These are phyloP conservation scores for Acanthamoeba royreba DNA, from an alignment of 208 protist species.

Conservation along the genomic window DNA sequence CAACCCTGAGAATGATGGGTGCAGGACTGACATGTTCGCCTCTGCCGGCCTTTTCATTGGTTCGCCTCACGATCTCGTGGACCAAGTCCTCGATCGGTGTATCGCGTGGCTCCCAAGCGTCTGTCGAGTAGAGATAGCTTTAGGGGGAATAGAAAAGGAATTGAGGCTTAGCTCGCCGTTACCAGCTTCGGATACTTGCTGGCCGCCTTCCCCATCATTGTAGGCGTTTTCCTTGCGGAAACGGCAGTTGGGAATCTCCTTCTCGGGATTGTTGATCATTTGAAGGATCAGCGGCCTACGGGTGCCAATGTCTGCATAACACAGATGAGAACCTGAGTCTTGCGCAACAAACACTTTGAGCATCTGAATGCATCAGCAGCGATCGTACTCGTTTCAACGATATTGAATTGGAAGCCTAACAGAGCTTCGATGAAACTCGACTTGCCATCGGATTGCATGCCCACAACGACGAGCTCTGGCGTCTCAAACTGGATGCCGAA, in stretches of 20 bases:
- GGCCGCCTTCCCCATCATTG: background rate
- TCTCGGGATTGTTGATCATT: constrained; percentile 73
- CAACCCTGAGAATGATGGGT: constrained; percentile 74
- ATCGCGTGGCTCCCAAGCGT: constrained; percentile 59
- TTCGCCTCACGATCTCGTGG: constrained; percentile 69
- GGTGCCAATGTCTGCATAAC: constrained; percentile 66
- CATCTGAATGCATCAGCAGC: too few relatives aligned
- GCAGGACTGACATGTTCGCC: constrained; percentile 48
- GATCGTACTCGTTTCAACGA: constrained; percentile 69
- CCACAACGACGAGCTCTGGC: constrained; percentile 76
- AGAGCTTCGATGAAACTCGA: constrained; percentile 74
- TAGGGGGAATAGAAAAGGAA: background rate
- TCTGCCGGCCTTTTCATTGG: constrained; percentile 64
- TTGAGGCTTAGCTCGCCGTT: background rate
- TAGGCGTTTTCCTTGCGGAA: constrained; percentile 68
- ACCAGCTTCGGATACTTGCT: background rate
- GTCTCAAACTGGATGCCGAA: constrained; percentile 68
- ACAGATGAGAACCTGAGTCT: background rate
- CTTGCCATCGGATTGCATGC: constrained; percentile 80
- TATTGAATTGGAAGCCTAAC: constrained; percentile 79
- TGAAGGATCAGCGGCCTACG: constrained; percentile 73
- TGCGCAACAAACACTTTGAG: background rate
- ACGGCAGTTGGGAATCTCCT: constrained; percentile 57
- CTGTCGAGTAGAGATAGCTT: background rate
- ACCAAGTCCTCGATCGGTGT: constrained; percentile 67